Evolutionary conservation across 306 rosid genomes (phyloP).

Genomic region (Carpinus fangiana): DNA sequence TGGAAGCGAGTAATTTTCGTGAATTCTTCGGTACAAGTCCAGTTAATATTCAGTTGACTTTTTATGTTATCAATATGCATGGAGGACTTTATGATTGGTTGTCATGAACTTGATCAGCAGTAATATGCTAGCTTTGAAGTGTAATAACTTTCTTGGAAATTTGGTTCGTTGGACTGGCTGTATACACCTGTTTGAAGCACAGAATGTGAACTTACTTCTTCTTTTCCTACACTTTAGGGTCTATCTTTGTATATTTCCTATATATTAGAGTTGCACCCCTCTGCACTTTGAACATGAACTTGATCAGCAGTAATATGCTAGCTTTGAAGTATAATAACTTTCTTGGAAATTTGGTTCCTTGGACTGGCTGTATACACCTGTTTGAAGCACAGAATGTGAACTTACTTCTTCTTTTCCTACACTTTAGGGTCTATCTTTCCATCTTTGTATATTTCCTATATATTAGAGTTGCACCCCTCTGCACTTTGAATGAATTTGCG

Average conservation of each 20-base stretch:
- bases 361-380: background rate
- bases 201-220: background rate
- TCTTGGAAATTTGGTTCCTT: background rate
- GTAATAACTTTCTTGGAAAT: background rate
- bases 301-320: conserved; percentile 7
- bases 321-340: background rate
- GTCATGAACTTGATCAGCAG: background rate
- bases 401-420: background rate
- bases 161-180: conserved; percentile 1
- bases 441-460: too few species aligned
- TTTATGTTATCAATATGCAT: conserved; percentile 10
- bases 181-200: background rate
- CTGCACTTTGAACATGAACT: background rate
- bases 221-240: too few species aligned
- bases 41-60: background rate
- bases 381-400: background rate
- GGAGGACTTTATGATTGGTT: conserved; percentile 5
- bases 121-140: conserved; percentile 5
- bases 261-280: too few species aligned
- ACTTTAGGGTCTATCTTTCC: too few species aligned
- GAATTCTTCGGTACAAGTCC: background rate
- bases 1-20: too few species aligned
- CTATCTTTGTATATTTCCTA: too few species aligned
- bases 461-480: too few species aligned
- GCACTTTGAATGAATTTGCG: too few species aligned